Base-by-base conservation (phyloP, 371 early-diverging fungal species). In the Gilbertella persicaria region DNA sequence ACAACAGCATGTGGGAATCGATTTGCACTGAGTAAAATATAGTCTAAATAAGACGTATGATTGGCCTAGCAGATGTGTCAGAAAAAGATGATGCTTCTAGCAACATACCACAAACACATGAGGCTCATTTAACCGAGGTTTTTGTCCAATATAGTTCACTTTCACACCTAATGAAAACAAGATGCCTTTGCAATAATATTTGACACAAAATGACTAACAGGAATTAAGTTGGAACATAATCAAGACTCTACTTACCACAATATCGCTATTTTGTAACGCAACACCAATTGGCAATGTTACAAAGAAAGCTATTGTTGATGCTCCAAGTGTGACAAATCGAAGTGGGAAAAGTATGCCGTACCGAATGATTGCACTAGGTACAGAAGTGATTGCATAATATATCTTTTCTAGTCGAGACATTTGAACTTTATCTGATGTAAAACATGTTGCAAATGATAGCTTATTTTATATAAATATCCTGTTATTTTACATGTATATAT, bases 41-140 rank as follows among this genome's bases (percentile, higher is more conserved):
- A 92, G 60, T 93, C 94, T 21, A 93, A 66, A 76, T 90, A 87
- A 19, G 87, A 86, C 1, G 92, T 93, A 62, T 93, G 94, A 62
- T 93, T 93, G 16, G 71, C 70, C 74, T 73, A 41, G 24, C 36
- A n/a, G 26, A 23, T 36, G 26, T 16, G 19, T 38, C 20, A 58
- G 26, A n/a, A 30, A 20, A 52, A 39, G 25, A 40, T 29, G 12
- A 43, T 19, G 35, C n/a, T n/a, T n/a, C n/a, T n/a, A 19, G 4
- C 30, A n/a, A 55, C 55, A 52, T 64, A 71, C 76, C n/a, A 72
- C 73, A 76, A 79, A 88, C 12, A 93, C 75, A 68, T 90, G 88
- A 13, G 91, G 88, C 36, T 62, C 64, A 17, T 75, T 50, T 17
- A 85, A 55, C 17, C 45, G 47, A 9, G 78, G 83, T 53, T 92